Percentiles rank a stretch among this genome's conserved stretches.
Evolutionary conservation across 169 alveolate species (phyloP).

Genomic region (Amoebophrya sp.): DNA sequence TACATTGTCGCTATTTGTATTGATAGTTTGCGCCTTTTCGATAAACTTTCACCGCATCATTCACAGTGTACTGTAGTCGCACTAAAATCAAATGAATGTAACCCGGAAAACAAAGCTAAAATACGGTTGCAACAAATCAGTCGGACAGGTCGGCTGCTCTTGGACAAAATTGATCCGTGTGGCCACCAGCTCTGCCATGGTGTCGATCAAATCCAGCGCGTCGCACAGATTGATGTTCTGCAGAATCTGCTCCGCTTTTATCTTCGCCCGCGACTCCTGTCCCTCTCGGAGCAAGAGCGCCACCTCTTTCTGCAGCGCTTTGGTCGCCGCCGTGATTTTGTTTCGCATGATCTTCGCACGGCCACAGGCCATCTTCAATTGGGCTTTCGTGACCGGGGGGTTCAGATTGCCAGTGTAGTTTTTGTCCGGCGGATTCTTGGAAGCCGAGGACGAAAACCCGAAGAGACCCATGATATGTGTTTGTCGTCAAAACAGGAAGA

Average conservation of each 20-base stretch:
- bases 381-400: not conserved
- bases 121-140: not conserved
- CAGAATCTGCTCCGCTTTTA: not conserved
- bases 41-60: no score
- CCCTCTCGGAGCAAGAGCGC: not conserved
- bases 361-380: not conserved
- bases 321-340: not conserved
- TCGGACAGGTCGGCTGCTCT: not conserved
- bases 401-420: no score
- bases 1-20: no score
- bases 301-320: not conserved
- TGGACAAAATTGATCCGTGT: not conserved
- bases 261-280: not conserved
- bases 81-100: no score
- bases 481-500: no score
- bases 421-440: no score
- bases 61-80: no score
- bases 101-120: no score
- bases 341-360: not conserved
- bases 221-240: conserved; percentile 23
- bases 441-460: not conserved
- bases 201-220: not conserved
- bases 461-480: no score
- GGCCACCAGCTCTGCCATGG: not conserved
- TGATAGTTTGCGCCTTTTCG: no score